Evolutionary conservation across 225 moss, liverwort and hornwort genomes (phyloP), one percentile per base, ranked within the genome.

Genomic region (Physcomitrium patens): DNA sequence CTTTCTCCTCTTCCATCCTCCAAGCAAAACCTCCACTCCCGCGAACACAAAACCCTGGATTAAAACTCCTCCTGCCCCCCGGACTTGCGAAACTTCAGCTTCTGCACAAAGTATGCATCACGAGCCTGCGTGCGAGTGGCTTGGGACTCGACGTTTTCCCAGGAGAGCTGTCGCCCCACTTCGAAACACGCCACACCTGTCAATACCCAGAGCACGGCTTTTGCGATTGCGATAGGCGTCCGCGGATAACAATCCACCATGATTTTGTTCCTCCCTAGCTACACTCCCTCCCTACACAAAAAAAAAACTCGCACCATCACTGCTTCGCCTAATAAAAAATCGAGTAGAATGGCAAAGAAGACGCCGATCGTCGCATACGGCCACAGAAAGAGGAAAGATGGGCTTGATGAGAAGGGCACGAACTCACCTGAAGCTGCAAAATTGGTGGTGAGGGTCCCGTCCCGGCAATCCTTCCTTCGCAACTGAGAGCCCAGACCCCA

Each of bases 1-100:
- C 93, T 75, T 91, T 88, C 50, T 91, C 94, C 73, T 94, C 97
- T 68, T 99, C 97, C 97, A 99, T 99, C 66, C 22, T 74, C 49
- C 49, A 18, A 60, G 60, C 61, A 49, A 23, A 67, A 44, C 74
- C 2, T 26, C 44, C 22, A 9, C 72, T n/a, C 7, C 42, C 43
- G 56, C 24, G 37, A 67, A 31, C 58, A 10, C 57, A 9, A 51
- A 10, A 54, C 15, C 31, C 68, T 84, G 60, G 7, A 37, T 37
- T 37, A 37, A 37, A 4, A 37, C 69, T 41, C 59, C 74, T 86
- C 77, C 65, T 78, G 71, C 11, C 82, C 87, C 45, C 81, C 84
- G 27, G 84, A 81, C 55, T 74, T 70, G 2, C 79, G 81, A 61
- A 79, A 80, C 37, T 60, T 65, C 71, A 85, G 75, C 58, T 85